Evolutionary conservation across 176 grass and related monocot genomes (phyloP), one percentile per base, ranked within the genome.

Genomic region (Aegilops tauschii): DNA sequence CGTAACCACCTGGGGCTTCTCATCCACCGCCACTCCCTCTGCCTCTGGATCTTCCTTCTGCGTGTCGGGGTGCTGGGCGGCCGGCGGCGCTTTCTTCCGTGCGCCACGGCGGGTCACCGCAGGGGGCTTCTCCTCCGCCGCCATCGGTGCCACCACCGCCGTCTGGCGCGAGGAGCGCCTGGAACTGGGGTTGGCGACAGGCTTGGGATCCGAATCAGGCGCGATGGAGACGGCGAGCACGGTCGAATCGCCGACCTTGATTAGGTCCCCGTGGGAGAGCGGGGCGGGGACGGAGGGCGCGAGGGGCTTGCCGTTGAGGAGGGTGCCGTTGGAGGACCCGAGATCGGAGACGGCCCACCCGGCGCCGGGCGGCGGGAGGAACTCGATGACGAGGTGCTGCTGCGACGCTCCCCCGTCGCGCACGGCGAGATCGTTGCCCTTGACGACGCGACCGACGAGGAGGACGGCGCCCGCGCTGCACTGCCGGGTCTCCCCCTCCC

Each of bases 331-430:
- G 75, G 88, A 98, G 83, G 91, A 91, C 6, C 82, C 92, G 28
- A 95, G 74, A 47, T 95, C 96, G 40, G 86, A 90, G 65, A 91
- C 82, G 32, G 80, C 69, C 96, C 96, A 98, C 8, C 86, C 59
- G 66, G 83, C 71, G 61, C 72, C 66, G 25, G 83, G 76, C 42
- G 89, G 90, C 27, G 74, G 69, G 67, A 91, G 80, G 74, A 92
- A 95, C 39, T 88, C 29, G 84, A 98, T 74, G 75, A 42, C 17
- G 34, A 98, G 88, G 79, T 98, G 93, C 44, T 85, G 88, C 82
- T 96, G 86, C 64, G 96, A 98, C 20, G 90, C 80, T 23, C 96
- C 93, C 27, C 66, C 75, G 76, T 98, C 96, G 52, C 96, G 88
- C 65, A 98, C 31, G 69, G 92, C 84, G 56, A 98, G 83, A 31